Conservation (phyloP, 2,329 filamentous ascomycete species). For the Curvularia verruculosa region DNA sequence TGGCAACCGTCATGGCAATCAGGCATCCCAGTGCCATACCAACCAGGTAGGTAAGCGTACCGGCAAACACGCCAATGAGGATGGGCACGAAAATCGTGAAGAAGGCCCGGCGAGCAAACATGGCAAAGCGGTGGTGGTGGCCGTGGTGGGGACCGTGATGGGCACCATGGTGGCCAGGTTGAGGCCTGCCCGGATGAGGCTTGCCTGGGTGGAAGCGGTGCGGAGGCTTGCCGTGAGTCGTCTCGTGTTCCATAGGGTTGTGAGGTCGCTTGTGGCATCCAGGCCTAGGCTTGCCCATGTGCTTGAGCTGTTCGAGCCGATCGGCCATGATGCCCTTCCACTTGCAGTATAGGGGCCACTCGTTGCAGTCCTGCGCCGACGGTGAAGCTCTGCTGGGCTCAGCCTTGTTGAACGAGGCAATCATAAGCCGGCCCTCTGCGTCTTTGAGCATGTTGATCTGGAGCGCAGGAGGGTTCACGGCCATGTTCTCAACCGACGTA, state of each 20-base stretch:
- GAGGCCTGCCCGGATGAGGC: slow-evolving; percentile 34
- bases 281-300: slow-evolving; percentile 39
- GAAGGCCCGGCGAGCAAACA: slow-evolving; percentile 57
- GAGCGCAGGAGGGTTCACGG: slow-evolving; percentile 42
- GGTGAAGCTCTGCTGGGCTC: slow-evolving; percentile 27
- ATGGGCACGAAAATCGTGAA: slow-evolving; percentile 71
- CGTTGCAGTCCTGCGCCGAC: slow-evolving; percentile 41
- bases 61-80: slow-evolving; percentile 70
- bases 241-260: slow-evolving; percentile 42
- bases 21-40: slow-evolving; percentile 70
- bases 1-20: slow-evolving; percentile 64
- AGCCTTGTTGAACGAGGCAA: slow-evolving; percentile 45
- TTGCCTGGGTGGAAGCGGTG: slow-evolving; percentile 42
- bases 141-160: slow-evolving; percentile 23
- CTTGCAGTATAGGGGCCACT: slow-evolving; percentile 52
- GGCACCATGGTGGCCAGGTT: slow-evolving; percentile 28
- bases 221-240: slow-evolving; percentile 40
- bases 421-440: slow-evolving; percentile 45
- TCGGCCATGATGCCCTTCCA: slow-evolving; percentile 48
- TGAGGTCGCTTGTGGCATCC: slow-evolving; percentile 44
- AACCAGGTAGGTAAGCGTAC: slow-evolving; percentile 69
- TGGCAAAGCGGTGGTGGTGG: slow-evolving; percentile 37
- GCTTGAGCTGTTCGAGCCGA: slow-evolving; percentile 45
- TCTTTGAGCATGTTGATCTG: slow-evolving; percentile 49
- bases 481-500: slow-evolving; percentile 40